Conservation (phyloP, 139 green algal genomes). For the Volvox reticuliferus region DNA sequence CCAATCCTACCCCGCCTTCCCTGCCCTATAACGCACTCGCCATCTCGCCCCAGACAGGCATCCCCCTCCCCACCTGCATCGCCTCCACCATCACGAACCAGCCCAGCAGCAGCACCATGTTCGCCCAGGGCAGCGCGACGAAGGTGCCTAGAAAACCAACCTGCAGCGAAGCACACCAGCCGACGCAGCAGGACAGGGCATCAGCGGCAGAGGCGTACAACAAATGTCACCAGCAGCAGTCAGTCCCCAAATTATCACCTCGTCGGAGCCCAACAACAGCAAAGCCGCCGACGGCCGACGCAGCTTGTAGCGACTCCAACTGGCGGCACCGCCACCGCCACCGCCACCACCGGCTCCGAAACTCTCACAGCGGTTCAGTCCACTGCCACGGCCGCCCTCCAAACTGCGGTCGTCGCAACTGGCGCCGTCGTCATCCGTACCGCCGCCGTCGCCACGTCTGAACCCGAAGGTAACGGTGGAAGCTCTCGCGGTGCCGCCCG, state of each 20-base stretch:
- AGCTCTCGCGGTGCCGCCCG: background rate
- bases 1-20: background rate
- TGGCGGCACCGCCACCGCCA: background rate
- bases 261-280: conserved; percentile 2
- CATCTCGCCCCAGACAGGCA: background rate
- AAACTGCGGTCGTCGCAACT: no score
- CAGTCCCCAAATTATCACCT: background rate
- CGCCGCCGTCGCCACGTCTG: background rate
- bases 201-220: background rate
- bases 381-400: no score
- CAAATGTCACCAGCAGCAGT: background rate
- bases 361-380: no score
- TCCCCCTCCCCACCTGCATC: conserved; percentile 15
- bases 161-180: background rate
- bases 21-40: background rate
- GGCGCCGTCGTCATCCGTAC: no score
- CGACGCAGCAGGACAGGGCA: background rate
- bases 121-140: conserved; percentile 21
- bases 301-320: background rate
- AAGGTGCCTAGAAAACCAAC: conserved; percentile 23
- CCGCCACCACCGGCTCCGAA: background rate
- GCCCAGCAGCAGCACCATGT: background rate
- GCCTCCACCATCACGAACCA: conserved; percentile 33
- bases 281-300: background rate
- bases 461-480: background rate